phyloP scores from a whole-genome alignment of 768 basidiomycete genomes.

The Boletus sp. region DNA sequence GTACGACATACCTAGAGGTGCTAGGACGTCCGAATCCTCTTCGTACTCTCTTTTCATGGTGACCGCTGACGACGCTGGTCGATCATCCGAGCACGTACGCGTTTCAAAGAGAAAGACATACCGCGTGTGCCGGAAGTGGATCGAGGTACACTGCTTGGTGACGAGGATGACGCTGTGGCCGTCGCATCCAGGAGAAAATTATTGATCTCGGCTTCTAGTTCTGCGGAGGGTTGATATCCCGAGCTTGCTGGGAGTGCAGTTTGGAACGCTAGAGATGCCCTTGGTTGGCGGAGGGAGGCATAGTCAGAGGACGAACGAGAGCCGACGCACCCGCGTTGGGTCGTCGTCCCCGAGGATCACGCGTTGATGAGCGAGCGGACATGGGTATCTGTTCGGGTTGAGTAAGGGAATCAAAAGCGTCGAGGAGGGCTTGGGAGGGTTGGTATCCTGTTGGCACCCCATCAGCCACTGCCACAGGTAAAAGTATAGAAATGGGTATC shows the following conservation, averaged over 20 bases:
- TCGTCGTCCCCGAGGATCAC: not conserved
- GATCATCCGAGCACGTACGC: too few species aligned
- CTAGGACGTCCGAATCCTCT: not conserved
- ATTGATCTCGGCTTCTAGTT: slow-evolving; percentile 4
- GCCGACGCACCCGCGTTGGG: not conserved
- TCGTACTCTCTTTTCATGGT: slow-evolving; percentile 15
- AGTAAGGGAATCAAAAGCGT: slow-evolving; percentile 7
- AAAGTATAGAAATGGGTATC: not conserved
- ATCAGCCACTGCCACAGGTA: not conserved
- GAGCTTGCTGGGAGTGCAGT: not conserved
- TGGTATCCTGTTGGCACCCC: slow-evolving; percentile 3
- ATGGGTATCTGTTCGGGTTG: not conserved
- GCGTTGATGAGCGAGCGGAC: not conserved
- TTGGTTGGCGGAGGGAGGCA: not conserved
- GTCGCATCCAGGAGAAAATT: not conserved
- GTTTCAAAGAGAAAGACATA: not conserved
- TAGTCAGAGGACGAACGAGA: not conserved
- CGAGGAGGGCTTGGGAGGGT: slow-evolving; percentile 13
- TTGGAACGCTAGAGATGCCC: not conserved
- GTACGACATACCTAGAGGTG: slow-evolving; percentile 1
- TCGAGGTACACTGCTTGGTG: not conserved
- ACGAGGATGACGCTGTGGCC: not conserved
- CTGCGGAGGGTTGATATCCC: slow-evolving; percentile 7
- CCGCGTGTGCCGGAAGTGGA: not conserved
- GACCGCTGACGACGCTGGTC: not conserved